Evolutionary conservation across 2,329 filamentous ascomycete species (phyloP), one percentile per base, ranked within the genome.

Genomic region (Colletotrichum sp.): DNA sequence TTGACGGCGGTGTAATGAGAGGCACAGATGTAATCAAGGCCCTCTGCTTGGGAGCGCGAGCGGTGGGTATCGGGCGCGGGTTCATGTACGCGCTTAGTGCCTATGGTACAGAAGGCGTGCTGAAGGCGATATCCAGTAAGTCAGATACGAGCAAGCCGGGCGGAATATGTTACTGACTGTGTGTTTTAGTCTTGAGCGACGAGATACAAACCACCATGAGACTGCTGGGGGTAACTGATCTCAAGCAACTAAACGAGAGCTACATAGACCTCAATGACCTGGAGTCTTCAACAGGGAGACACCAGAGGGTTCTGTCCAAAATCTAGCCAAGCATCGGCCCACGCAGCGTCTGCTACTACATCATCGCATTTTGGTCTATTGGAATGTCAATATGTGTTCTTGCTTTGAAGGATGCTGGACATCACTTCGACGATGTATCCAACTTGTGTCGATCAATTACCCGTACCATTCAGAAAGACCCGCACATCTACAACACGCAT

Each of bases 331-430:
- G 6, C 6, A 51, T 13, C 6, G 12, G 6, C 2, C 2, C 2
- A 4, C 8, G 43, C 43, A 24, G 43, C 43, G 11, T 51, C n/a
- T n/a, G 6, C 13, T 51, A 51, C 2, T 51, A 8, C 2, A 24
- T 13, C 6, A 8, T 8, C 11, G 43, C 12, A 0, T 51, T 51
- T 51, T 12, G 2, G 0, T 47, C 18, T 4, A 6, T 6, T 2
- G 18, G 38, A 11, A 2, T 9, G 9, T 47, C 5, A n/a, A 4
- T 7, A n/a, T n/a, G n/a, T 21, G n/a, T 21, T 47, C 0, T 0
- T 1, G 43, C 24, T 7, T 47, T 3, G 43, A n/a, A 21, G n/a
- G 6, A 3, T 18, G n/a, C 13, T 2, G 6, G 2, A 6, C n/a
- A 21, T 13, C 43, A 47, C n/a, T 47, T 47, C 43, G 5, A 6